phyloP scores from a whole-genome alignment of 2,329 filamentous ascomycete genomes.

The Clonostachys rhizophaga region DNA sequence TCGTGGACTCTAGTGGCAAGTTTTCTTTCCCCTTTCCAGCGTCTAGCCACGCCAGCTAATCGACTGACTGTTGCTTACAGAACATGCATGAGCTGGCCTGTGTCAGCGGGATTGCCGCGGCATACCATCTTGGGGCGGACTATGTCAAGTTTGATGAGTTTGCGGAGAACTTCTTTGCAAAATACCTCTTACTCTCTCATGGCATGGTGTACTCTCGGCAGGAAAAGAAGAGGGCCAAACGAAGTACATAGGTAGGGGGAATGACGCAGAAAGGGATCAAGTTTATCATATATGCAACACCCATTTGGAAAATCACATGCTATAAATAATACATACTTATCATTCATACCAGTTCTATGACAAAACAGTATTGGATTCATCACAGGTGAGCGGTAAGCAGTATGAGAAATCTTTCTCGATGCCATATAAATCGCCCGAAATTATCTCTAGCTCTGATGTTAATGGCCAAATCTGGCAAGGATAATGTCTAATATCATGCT shows the following conservation, averaged over 20 bases:
- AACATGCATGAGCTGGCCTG: constrained; percentile 68
- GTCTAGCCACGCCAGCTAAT: not conserved
- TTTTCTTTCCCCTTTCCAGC: constrained; percentile 1
- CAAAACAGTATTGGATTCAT: too few relatives aligned
- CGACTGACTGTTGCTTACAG: constrained; percentile 16
- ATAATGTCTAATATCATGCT: too few relatives aligned
- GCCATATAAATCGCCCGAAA: too few relatives aligned
- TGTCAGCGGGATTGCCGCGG: constrained; percentile 66
- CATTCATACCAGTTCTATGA: too few relatives aligned
- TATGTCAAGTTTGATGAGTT: constrained; percentile 57
- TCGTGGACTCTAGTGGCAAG: constrained; percentile 65
- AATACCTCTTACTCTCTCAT: constrained; percentile 39
- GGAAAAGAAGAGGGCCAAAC: constrained; percentile 16
- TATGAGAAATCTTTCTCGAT: too few relatives aligned
- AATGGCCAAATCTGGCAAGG: too few relatives aligned
- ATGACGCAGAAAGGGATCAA: too few relatives aligned
- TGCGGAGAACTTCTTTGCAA: constrained; percentile 39
- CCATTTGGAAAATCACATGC: too few relatives aligned
- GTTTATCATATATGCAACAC: too few relatives aligned
- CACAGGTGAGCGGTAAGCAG: too few relatives aligned
- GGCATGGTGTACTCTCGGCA: constrained; percentile 30
- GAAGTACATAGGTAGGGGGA: constrained; percentile 1
- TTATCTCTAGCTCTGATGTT: too few relatives aligned
- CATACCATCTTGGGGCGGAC: constrained; percentile 61
- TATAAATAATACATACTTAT: too few relatives aligned